Evolutionary conservation across 2,329 filamentous ascomycete genomes (phyloP).

Genomic region (Penicillium sp.): DNA sequence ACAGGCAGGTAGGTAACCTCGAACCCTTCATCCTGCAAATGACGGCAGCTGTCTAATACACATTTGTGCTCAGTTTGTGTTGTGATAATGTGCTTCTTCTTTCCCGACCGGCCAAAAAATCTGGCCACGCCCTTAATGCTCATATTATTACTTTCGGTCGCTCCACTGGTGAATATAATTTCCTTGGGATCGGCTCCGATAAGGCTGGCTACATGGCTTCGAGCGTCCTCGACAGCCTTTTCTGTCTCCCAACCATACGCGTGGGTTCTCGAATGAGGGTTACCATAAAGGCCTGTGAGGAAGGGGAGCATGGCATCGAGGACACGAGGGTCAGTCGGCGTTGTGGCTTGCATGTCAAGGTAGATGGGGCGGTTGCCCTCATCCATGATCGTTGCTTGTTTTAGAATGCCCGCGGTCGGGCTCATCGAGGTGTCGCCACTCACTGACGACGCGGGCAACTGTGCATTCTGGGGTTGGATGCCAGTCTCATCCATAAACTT

Average conservation of each 20-base stretch:
- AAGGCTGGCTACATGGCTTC: constrained; percentile 75
- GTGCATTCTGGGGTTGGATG: constrained; percentile 51
- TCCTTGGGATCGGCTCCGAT: constrained; percentile 96
- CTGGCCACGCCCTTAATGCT: constrained; percentile 96
- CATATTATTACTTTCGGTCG: constrained; percentile 99
- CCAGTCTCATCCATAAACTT: constrained; percentile 64
- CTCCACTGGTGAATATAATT: constrained; percentile 97
- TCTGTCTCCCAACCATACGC: constrained; percentile 99
- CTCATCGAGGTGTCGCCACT: constrained; percentile 68
- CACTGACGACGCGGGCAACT: constrained; percentile 57
- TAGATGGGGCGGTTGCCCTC: constrained; percentile 93
- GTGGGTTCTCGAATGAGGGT: constrained; percentile 94
- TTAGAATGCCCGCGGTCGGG: constrained; percentile 77
- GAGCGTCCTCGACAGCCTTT: constrained; percentile 82
- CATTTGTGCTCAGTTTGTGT: constrained; percentile 99
- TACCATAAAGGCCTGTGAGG: constrained; percentile 89
- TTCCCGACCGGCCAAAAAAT: constrained; percentile 87
- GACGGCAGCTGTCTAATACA: constrained; percentile 92
- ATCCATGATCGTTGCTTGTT: constrained; percentile 89
- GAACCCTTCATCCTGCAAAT: constrained; percentile 94
- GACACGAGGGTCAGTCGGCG: constrained; percentile 88
- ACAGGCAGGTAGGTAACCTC: constrained; percentile 97
- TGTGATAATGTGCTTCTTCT: constrained; percentile 98
- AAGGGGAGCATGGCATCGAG: constrained; percentile 95
- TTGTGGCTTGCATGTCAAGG: constrained; percentile 97